Base-by-base conservation (phyloP, 2,329 filamentous ascomycete genomes). In the Neofusicoccum ribis region DNA sequence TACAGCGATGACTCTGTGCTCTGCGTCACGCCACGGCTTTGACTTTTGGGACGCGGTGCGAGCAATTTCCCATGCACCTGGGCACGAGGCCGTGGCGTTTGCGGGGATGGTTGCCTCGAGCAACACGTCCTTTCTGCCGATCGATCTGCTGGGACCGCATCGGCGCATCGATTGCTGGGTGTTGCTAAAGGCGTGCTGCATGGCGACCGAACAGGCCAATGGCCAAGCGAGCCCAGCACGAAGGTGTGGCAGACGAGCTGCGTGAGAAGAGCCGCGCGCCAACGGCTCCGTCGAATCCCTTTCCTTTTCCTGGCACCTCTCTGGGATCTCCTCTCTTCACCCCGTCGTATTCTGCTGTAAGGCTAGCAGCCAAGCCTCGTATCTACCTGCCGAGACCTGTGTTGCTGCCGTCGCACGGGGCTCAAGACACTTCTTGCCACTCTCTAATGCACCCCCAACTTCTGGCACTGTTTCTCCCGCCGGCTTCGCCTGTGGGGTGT, bases 311-410 rank as follows among this genome's bases (percentile, higher is more conserved):
- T 8, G 54, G 15, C 11, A 34, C 20, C 23, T 17, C 27, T 43
- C 39, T 46, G 31, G 31, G 31, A n/a, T 17, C 27, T 56, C 37
- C 20, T 56, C 43, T 56, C 52, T 56, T 56, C 37, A 43, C 37
- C 36, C 36, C 20, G 52, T 43, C 52, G 52, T 58, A 23, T 58
- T 27, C 39, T 12, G 52, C 20, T 34, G 39, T 58, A 58, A 58
- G 54, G 54, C 54, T 58, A 36, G 54, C 54, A 44, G 54, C 54
- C 54, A 58, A 58, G 54, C 23, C 54, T 17, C 54, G 54, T 58
- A 58, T 44, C 27, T 12, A 58, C 20, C 54, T 58, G 44, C 54
- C 54, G 54, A 58, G 54, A 58, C 54, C 39, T 31, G 54, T 44
- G 23, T 17, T 36, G 36, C 31, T 37, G 37, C 37, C 8, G 23